A percentile compares a stretch with the other conserved stretches of the same genome.
These are phyloP conservation scores for Cyclocybe aegerita DNA, from an alignment of 768 basidiomycete genomes.

Conservation along the genomic window DNA sequence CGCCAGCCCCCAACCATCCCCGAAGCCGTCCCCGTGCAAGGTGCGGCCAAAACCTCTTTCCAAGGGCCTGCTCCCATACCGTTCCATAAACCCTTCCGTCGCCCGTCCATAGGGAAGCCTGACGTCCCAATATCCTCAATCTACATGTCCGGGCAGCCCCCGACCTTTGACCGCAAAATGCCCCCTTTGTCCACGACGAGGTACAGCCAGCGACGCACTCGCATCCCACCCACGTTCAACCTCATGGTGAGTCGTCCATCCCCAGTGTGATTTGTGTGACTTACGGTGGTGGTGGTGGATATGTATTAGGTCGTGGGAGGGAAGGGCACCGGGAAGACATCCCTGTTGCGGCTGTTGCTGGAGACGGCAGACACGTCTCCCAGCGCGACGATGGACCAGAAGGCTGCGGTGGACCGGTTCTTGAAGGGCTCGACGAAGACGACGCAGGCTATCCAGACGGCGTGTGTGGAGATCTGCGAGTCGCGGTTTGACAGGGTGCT, in stretches of 20 bases:
- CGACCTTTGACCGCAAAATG: slow-evolving; percentile 60
- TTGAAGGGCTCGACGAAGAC: slow-evolving; percentile 57
- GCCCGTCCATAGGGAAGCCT: slow-evolving; percentile 48
- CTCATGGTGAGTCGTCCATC: slow-evolving; percentile 59
- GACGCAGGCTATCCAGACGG: slow-evolving; percentile 65
- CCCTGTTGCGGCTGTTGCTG: slow-evolving; percentile 73
- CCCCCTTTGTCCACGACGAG: slow-evolving; percentile 40
- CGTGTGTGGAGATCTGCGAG: slow-evolving; percentile 81
- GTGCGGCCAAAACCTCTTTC: slow-evolving; percentile 72
- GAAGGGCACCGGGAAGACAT: slow-evolving; percentile 84
- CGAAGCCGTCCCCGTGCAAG: slow-evolving; percentile 43
- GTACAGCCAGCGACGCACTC: slow-evolving; percentile 62
- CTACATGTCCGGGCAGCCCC: slow-evolving; percentile 69
- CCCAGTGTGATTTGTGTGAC: neutral
- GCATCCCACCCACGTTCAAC: slow-evolving; percentile 79
- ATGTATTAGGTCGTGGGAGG: slow-evolving; percentile 75
- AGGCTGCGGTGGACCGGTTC: slow-evolving; percentile 61
- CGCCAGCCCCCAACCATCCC: slow-evolving; percentile 44
- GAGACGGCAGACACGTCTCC: slow-evolving; percentile 86
- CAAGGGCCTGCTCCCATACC: slow-evolving; percentile 58
- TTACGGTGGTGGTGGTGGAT: slow-evolving; percentile 1
- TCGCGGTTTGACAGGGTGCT: slow-evolving; percentile 77
- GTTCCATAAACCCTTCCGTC: slow-evolving; percentile 80
- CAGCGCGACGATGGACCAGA: slow-evolving; percentile 73
- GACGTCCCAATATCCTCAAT: slow-evolving; percentile 63